These are phyloP conservation scores for Aspergillus sp. DNA, from an alignment of 2,329 filamentous ascomycete species.

Conservation along the genomic window DNA sequence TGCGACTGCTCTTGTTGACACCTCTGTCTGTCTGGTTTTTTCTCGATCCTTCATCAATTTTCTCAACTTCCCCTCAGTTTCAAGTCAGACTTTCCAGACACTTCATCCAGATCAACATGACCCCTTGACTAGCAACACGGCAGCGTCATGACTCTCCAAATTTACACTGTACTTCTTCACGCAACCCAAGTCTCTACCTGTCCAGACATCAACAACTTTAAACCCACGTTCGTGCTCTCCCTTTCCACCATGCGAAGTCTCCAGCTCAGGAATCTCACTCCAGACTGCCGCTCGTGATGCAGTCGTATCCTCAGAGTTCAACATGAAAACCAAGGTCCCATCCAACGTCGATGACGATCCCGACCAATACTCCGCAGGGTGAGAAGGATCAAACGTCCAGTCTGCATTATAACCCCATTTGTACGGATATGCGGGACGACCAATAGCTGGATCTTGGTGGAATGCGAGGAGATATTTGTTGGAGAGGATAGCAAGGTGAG, in stretches of 20 bases:
- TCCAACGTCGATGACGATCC: slow-evolving; percentile 22
- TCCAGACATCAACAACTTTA: slow-evolving; percentile 24
- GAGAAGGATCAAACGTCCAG: slow-evolving; percentile 27
- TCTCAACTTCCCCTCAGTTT: no score
- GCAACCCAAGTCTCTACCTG: slow-evolving; percentile 25
- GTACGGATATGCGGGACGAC: slow-evolving; percentile 40
- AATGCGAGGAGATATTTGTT: slow-evolving; percentile 39
- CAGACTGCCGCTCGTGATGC: slow-evolving; percentile 21
- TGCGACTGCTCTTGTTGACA: no score
- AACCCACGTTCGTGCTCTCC: slow-evolving; percentile 11
- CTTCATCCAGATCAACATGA: no score
- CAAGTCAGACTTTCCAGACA: no score
- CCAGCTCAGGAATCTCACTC: slow-evolving; percentile 26
- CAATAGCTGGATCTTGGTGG: slow-evolving; percentile 44
- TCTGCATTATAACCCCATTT: slow-evolving; percentile 33
- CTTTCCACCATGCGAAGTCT: no score
- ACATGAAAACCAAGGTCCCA: slow-evolving; percentile 27
- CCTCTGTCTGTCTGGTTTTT: no score
- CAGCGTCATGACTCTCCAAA: slow-evolving; percentile 25
- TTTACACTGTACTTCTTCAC: slow-evolving; percentile 17
- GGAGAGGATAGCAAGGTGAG: slow-evolving; percentile 38
- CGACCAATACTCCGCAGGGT: slow-evolving; percentile 34
- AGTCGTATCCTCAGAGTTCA: slow-evolving; percentile 22
- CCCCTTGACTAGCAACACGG: slow-evolving; percentile 23
- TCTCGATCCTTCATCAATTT: no score